Percentiles rank a stretch among this genome's conserved stretches.
Evolutionary conservation across 2,329 filamentous ascomycete genomes (phyloP).

Genomic region (Fusarium illudens): DNA sequence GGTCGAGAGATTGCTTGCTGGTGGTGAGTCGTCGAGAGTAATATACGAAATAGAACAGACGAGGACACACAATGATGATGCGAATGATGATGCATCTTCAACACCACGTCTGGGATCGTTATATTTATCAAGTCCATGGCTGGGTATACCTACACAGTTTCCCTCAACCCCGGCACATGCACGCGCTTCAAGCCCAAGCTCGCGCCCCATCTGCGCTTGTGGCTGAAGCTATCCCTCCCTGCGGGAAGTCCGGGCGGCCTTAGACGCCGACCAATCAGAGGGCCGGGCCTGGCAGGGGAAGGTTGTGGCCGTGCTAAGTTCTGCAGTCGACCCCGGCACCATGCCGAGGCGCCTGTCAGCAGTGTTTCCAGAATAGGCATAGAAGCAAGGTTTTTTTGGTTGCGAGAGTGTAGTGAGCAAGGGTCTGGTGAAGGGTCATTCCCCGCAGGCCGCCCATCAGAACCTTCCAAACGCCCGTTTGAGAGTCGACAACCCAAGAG

Average conservation of each 20-base stretch:
- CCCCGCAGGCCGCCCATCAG: conserved; percentile 19
- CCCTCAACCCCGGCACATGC: conserved; percentile 24
- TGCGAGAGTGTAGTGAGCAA: background rate
- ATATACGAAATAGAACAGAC: background rate
- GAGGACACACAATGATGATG: conserved; percentile 3
- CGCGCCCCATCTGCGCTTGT: conserved; percentile 27
- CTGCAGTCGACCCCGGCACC: background rate
- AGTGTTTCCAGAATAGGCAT: background rate
- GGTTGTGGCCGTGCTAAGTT: conserved; percentile 34
- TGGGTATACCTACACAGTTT: background rate
- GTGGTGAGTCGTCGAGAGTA: background rate
- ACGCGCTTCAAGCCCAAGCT: conserved; percentile 9
- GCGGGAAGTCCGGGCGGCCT: conserved; percentile 42
- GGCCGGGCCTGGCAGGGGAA: background rate
- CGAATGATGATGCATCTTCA: conserved; percentile 6
- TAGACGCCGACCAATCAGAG: conserved; percentile 32
- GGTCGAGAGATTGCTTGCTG: background rate
- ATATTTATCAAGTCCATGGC: conserved; percentile 21
- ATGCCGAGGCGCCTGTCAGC: background rate
- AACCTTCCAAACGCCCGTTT: conserved; percentile 13
- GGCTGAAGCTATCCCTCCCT: conserved; percentile 37
- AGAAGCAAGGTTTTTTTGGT: background rate
- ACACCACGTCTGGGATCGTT: conserved; percentile 3
- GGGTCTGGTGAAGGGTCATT: background rate
- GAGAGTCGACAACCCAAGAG: conserved; percentile 26